These are phyloP conservation scores for Citrullus amarus DNA, from an alignment of 306 rosid genomes.

Conservation along the genomic window DNA sequence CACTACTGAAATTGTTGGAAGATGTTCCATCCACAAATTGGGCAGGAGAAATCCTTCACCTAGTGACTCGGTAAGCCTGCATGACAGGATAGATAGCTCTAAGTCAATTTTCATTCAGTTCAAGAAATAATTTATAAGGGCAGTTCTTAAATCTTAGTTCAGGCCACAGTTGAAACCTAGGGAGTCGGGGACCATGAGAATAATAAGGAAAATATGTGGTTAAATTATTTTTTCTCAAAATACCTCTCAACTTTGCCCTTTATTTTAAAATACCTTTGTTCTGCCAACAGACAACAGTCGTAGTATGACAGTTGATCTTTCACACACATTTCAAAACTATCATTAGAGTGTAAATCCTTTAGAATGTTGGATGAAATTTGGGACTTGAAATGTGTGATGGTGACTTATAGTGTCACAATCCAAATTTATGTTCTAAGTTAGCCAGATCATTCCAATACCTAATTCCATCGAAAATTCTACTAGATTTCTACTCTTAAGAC, in stretches of 20 bases:
- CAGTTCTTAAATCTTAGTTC: background rate
- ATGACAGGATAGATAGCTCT: background rate
- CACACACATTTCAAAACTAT: too few relatives aligned
- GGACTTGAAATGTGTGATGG: too few relatives aligned
- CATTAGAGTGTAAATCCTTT: too few relatives aligned
- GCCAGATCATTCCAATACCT: background rate
- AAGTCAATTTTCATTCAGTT: background rate
- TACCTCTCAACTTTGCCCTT: background rate
- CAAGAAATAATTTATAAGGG: background rate
- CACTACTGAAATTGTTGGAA: background rate
- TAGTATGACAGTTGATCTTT: too few relatives aligned
- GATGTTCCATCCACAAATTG: background rate
- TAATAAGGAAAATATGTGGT: too few relatives aligned
- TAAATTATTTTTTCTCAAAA: too few relatives aligned
- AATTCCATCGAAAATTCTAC: background rate
- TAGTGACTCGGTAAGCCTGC: constrained; percentile 14
- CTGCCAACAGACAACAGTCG: too few relatives aligned
- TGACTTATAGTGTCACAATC: background rate
- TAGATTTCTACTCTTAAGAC: background rate
- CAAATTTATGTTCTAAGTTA: background rate
- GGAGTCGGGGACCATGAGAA: background rate
- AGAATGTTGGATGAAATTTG: too few relatives aligned
- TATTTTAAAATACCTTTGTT: too few relatives aligned
- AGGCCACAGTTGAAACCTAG: background rate
- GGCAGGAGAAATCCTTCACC: background rate